Percentiles rank a stretch among this genome's conserved stretches.
These are phyloP conservation scores for Mycena capillaripes DNA, from an alignment of 768 basidiomycete genomes.

Conservation along the genomic window DNA sequence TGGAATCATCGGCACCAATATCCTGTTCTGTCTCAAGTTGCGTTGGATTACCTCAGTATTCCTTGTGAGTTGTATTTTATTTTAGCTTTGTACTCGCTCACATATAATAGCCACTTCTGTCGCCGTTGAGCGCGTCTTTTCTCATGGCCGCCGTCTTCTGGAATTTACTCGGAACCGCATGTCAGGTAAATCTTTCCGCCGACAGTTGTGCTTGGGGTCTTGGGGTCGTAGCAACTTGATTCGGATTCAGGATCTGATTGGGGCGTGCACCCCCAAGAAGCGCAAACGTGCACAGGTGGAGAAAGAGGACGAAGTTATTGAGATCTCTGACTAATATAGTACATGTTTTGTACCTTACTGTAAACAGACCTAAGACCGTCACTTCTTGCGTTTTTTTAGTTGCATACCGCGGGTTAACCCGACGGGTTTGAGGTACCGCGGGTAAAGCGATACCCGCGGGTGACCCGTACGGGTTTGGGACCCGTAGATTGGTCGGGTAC, in stretches of 20 bases:
- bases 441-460: no score
- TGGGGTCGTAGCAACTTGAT: neutral
- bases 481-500: no score
- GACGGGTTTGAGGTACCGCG: no score
- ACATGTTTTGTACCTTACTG: no score
- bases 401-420: no score
- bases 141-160: constrained; percentile 19
- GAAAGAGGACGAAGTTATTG: no score
- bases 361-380: no score
- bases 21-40: neutral
- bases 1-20: constrained; percentile 1
- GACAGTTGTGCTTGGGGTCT: neutral
- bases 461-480: no score
- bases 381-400: no score
- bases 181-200: neutral
- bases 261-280: no score
- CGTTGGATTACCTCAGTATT: constrained; percentile 6
- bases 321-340: no score
- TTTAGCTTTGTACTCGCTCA: neutral
- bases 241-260: neutral
- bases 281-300: no score
- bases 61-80: neutral
- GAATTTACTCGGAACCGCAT: constrained; percentile 16
- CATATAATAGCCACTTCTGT: constrained; percentile 20
- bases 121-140: constrained; percentile 25